Conservation (phyloP, 306 rosid species). For the Medicago arabica region DNA sequence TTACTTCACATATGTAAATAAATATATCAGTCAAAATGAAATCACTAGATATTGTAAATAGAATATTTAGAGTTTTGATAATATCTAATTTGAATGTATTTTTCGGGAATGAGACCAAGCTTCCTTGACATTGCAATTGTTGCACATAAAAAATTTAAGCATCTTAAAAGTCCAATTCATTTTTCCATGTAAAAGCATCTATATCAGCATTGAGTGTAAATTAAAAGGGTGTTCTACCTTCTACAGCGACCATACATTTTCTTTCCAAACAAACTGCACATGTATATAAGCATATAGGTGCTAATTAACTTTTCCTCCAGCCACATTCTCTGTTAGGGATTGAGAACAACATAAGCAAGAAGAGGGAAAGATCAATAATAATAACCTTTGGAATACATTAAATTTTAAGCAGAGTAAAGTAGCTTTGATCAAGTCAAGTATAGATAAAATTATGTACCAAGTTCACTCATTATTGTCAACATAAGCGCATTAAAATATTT, state of each 20-base stretch:
- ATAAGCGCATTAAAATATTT: constrained; percentile 9
- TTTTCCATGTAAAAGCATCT: constrained; percentile 22
- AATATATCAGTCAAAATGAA: constrained; percentile 18
- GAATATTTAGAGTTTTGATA: constrained; percentile 6
- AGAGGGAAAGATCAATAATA: not conserved
- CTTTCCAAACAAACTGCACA: constrained; percentile 97
- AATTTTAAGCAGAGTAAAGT: constrained; percentile 17
- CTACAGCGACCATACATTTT: constrained; percentile 83
- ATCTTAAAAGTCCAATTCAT: not conserved
- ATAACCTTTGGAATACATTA: constrained; percentile 26
- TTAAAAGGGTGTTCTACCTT: constrained; percentile 59
- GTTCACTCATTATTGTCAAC: constrained; percentile 5
- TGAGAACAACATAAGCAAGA: constrained; percentile 31
- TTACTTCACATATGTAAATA: constrained; percentile 19
- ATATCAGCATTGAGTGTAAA: not conserved
- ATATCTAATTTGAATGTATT: constrained; percentile 8
- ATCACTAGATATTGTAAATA: constrained; percentile 10
- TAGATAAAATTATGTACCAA: constrained; percentile 13
- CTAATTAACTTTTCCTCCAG: constrained; percentile 71
- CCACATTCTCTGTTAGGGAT: constrained; percentile 79
- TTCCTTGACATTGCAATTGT: constrained; percentile 31
- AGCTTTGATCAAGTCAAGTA: too few relatives aligned
- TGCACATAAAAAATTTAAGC: not conserved
- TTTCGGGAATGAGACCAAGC: constrained; percentile 2
- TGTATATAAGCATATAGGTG: constrained; percentile 75